Evolutionary conservation across 2,329 filamentous ascomycete genomes (phyloP), one percentile per base, ranked within the genome.

Genomic region (Chrysoporthe cubensis): DNA sequence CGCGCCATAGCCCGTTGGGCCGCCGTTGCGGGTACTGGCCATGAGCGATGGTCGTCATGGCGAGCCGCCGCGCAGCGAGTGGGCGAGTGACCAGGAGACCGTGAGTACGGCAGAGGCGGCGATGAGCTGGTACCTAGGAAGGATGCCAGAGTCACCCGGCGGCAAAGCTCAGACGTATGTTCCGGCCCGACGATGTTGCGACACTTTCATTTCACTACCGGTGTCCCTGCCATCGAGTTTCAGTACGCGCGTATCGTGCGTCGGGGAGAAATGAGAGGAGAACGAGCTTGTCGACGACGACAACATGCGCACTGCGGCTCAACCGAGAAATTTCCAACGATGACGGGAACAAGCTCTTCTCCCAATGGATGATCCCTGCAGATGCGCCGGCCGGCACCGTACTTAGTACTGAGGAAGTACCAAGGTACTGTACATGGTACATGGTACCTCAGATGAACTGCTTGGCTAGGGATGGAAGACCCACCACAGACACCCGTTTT

Each of bases 1-100:
- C 80, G 71, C 92, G 90, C 91, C 91, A 94, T 79, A 88, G 81
- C 67, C 90, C 79, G 74, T 87, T 86, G 42, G 89, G 89, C 77
- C 84, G 80, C 67, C 67, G 67, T 40, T 70, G 66, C 32, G 69
- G 68, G 50, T 68, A 70, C 66, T 68, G 69, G 64, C 60, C 69
- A 67, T 69, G 62, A 48, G 67, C 64, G 48, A 70, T 70, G 16
- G 61, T 64, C 40, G 69, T 42, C 69, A 70, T 70, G 62, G 58
- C 54, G 11, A 32, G 6, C 5, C 8, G 21, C 26, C 26, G 26
- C 26, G 26, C 26, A 26, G 26, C 26, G 52, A 54, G 50, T 34
- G 50, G 4, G 50, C 1, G 50, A 34, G 21, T 6, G 52, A 37
- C 32, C 16, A 18, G 8, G 32, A 57, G 52, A 37, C 52, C 32